Evolutionary conservation across 441 rosid genomes (phyloP), one percentile per base, ranked within the genome.

Genomic region (Adansonia gregorii): DNA sequence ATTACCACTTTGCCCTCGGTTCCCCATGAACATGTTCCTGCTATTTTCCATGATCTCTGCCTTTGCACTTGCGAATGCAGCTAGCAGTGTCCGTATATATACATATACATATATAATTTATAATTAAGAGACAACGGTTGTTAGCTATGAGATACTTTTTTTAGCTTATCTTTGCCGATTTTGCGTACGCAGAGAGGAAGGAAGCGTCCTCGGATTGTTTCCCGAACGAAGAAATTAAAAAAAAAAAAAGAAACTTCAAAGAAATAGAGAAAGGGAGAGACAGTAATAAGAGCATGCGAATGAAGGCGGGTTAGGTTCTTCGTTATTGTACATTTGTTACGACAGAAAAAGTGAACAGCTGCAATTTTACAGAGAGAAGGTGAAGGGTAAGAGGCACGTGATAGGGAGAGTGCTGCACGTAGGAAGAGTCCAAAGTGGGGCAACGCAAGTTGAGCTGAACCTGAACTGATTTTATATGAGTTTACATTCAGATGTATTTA

Each of bases 11-110:
- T 54, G 80, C 14, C 78, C 65, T 8, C 69, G 75, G 75, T 20
- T 58, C 45, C 51, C 72, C 20, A 41, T 67, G 81, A 69, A 84
- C 58, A 66, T 56, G 77, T 71, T 67, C 55, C 87, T 76, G 76
- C 79, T 82, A 74, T 72, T 85, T 78, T 87, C 92, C 88, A 87
- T 88, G 59, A n/a, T 72, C 67, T 4, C 8, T 20, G 3, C 14
- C 61, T 61, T 60, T 77, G 0, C 9, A 1, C 65, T 70, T 56
- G 39, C 67, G 7, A 20, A 49, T 45, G 43, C 22, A 20, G 68
- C 39, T 31, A 52, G 41, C 31, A 11, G 49, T 31, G 64, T 27
- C 60, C 48, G 46, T 61, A 46, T 74, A 17, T 43, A 60, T 39
- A 10, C 5, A 51, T 27, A 0, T 39, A 14, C 3, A 14, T 56